Conservation (phyloP, 495 filamentous ascomycete genomes). For the Talaromyces liani region DNA sequence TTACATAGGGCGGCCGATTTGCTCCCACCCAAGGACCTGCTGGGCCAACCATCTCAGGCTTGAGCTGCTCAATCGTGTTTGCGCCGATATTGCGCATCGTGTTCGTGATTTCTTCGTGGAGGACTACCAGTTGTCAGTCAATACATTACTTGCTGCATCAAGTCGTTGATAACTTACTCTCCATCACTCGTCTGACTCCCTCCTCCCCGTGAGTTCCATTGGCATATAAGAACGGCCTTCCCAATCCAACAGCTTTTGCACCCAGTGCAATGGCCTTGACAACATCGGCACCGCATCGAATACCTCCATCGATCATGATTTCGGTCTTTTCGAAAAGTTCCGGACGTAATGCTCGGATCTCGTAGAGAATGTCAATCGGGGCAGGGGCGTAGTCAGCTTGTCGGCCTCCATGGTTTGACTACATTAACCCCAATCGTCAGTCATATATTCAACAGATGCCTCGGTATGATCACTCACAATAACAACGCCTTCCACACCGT, state of each 20-base stretch:
- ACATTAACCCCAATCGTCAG: neutral
- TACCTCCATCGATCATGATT: conserved; percentile 37
- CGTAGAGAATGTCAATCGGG: conserved; percentile 26
- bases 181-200: neutral
- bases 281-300: conserved; percentile 38
- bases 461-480: neutral
- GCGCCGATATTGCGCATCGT: neutral
- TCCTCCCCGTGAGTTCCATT: neutral
- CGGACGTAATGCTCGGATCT: conserved; percentile 29
- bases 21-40: neutral
- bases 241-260: neutral
- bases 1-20: neutral
- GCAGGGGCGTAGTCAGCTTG: conserved; percentile 13
- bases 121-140: neutral
- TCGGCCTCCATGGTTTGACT: neutral
- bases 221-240: neutral
- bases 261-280: neutral
- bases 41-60: neutral
- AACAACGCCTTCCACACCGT: neutral
- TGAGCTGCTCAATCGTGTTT: neutral
- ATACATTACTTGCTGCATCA: neutral
- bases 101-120: neutral
- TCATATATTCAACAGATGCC: neutral
- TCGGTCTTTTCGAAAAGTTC: conserved; percentile 32
- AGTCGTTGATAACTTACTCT: neutral